phyloP scores from a whole-genome alignment of 2,329 filamentous ascomycete species.

The Xylariaceae sp. region DNA sequence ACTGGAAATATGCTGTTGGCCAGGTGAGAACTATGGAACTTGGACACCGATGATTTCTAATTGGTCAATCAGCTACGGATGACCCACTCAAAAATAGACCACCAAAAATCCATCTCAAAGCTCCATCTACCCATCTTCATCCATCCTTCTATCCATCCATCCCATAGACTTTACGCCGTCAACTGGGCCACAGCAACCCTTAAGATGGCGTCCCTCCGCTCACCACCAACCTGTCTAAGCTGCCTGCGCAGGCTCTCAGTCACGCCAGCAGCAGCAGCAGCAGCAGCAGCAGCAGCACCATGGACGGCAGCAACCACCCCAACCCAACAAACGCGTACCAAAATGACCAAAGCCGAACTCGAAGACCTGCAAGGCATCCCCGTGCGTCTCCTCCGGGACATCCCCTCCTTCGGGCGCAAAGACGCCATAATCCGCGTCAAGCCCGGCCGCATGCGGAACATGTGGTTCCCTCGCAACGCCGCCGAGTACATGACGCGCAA shows the following conservation, averaged over 20 bases:
- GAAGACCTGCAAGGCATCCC: slow-evolving; percentile 39
- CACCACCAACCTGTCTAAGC: slow-evolving; percentile 31
- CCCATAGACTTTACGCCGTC: background rate
- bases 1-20: too few relatives aligned
- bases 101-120: slow-evolving; percentile 14
- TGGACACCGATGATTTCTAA: background rate
- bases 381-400: slow-evolving; percentile 40
- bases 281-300: slow-evolving; percentile 18
- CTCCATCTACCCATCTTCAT: slow-evolving; percentile 4
- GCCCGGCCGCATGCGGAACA: slow-evolving; percentile 33
- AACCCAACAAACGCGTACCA: slow-evolving; percentile 34
- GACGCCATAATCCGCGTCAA: slow-evolving; percentile 35
- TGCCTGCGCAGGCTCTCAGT: slow-evolving; percentile 30
- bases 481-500: slow-evolving; percentile 34
- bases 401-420: slow-evolving; percentile 38
- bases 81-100: slow-evolving; percentile 19
- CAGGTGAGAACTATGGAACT: too few relatives aligned
- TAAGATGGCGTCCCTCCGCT: slow-evolving; percentile 21
- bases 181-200: slow-evolving; percentile 10
- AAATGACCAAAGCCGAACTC: slow-evolving; percentile 33
- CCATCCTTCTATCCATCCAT: background rate
- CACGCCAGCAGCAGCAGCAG: slow-evolving; percentile 18
- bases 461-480: slow-evolving; percentile 30
- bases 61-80: background rate
- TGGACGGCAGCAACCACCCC: slow-evolving; percentile 20